These are phyloP conservation scores for Vigna trinervia DNA, from an alignment of 306 rosid species.

Conservation along the genomic window DNA sequence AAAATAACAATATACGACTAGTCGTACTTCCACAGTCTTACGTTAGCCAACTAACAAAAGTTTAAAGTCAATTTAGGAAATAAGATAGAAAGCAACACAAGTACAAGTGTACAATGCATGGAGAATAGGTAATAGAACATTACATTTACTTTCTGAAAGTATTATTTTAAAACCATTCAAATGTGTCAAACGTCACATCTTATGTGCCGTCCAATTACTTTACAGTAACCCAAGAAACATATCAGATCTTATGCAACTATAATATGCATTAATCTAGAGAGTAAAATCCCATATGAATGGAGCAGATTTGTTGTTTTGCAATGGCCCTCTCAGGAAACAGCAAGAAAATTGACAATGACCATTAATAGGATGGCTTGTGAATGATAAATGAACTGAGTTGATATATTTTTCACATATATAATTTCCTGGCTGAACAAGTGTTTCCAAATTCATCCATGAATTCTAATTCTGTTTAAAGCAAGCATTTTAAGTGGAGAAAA, in stretches of 20 bases:
- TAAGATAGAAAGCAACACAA: background rate
- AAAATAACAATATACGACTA: too few relatives aligned
- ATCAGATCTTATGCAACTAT: background rate
- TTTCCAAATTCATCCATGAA: background rate
- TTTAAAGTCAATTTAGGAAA: background rate
- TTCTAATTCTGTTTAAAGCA: background rate
- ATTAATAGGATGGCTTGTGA: background rate
- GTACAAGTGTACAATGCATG: background rate
- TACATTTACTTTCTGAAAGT: background rate
- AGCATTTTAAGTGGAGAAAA: background rate
- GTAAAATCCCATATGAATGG: background rate
- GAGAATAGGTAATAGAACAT: background rate
- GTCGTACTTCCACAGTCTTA: too few relatives aligned
- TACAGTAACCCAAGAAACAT: background rate
- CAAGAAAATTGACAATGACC: conserved; percentile 23
- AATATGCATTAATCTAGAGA: background rate
- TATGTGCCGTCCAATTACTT: conserved; percentile 8
- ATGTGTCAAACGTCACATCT: background rate
- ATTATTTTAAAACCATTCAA: background rate
- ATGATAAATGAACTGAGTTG: background rate
- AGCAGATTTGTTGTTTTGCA: conserved; percentile 10
- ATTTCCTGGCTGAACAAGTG: background rate
- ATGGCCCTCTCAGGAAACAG: background rate
- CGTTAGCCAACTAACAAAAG: background rate
- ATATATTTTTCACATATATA: background rate